Conservation (phyloP, 345 rosid species). For the Ceriops decandra region DNA sequence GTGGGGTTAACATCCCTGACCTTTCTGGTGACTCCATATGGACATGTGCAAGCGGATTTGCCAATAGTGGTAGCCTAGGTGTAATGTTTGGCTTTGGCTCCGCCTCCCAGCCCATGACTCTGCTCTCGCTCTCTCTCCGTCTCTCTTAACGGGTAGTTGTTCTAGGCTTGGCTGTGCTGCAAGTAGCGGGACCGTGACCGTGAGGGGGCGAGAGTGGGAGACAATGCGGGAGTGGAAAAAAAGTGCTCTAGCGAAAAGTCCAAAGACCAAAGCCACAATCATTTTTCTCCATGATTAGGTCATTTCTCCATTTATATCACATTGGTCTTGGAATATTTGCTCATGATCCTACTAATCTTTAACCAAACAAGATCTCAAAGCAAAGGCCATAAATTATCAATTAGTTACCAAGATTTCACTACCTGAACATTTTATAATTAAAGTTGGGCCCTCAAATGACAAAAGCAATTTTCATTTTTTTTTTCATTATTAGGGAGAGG, state of each 20-base stretch:
- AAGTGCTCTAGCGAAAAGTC: not conserved
- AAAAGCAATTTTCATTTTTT: not conserved
- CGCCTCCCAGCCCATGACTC: slow-evolving; percentile 28
- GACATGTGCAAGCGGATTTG: slow-evolving; percentile 28
- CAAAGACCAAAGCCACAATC: not conserved
- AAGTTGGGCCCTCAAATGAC: not conserved
- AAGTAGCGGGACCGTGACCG: not conserved
- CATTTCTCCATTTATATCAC: not conserved
- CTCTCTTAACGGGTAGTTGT: not conserved
- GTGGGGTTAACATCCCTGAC: slow-evolving; percentile 57
- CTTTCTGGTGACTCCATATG: slow-evolving; percentile 48
- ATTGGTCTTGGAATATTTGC: not conserved
- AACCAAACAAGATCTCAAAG: not conserved
- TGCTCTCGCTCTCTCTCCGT: slow-evolving; percentile 6
- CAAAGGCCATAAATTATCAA: not conserved
- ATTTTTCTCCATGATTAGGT: not conserved
- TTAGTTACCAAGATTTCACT: not conserved
- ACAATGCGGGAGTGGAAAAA: not conserved
- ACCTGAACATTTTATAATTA: not conserved
- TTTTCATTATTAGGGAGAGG: too few relatives aligned
- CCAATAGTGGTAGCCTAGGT: slow-evolving; percentile 38
- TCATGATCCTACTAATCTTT: not conserved
- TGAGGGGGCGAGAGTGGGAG: not conserved
- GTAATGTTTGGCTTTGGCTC: slow-evolving; percentile 20
- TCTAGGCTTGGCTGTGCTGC: not conserved